Percentiles rank a stretch among this genome's conserved stretches.
These are phyloP conservation scores for Amanita inopinata DNA, from an alignment of 768 basidiomycete species.

Conservation along the genomic window DNA sequence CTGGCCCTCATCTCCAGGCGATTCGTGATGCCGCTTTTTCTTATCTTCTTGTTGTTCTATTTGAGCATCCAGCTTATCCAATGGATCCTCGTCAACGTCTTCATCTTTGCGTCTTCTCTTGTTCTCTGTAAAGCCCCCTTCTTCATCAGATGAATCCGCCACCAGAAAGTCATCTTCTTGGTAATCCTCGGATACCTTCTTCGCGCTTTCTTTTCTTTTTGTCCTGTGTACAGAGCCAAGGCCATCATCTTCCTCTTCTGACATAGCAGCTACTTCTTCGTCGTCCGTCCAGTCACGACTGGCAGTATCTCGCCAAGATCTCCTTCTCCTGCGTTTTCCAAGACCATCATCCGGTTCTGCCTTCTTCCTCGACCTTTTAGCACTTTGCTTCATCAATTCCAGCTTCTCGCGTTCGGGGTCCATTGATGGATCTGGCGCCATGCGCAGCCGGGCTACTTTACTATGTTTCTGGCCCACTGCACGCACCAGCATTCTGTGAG, in stretches of 20 bases:
- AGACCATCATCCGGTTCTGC: slow-evolving; percentile 40
- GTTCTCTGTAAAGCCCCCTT: slow-evolving; percentile 32
- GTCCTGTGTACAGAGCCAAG: slow-evolving; percentile 28
- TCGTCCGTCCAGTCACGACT: slow-evolving; percentile 54
- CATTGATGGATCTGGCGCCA: slow-evolving; percentile 68
- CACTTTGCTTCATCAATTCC: slow-evolving; percentile 55
- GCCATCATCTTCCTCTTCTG: slow-evolving; percentile 50
- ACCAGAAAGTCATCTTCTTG: slow-evolving; percentile 83
- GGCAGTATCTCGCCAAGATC: slow-evolving; percentile 29
- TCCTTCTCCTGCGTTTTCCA: slow-evolving; percentile 38
- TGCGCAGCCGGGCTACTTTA: slow-evolving; percentile 68
- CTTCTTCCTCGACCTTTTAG: slow-evolving; percentile 55
- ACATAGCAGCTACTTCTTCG: slow-evolving; percentile 49
- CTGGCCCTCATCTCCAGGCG: slow-evolving; percentile 20
- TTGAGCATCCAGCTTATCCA: slow-evolving; percentile 65
- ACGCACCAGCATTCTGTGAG: slow-evolving; percentile 81
- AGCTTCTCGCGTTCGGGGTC: slow-evolving; percentile 69
- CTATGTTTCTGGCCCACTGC: slow-evolving; percentile 81
- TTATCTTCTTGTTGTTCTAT: slow-evolving; percentile 46
- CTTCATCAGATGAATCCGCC: slow-evolving; percentile 67
- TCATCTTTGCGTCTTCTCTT: slow-evolving; percentile 24
- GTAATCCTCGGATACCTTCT: slow-evolving; percentile 56
- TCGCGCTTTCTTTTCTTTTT: slow-evolving; percentile 43
- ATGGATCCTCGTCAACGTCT: slow-evolving; percentile 39
- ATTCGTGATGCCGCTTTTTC: slow-evolving; percentile 31